Evolutionary conservation across 2,329 filamentous ascomycete species (phyloP).

Genomic region (Fusarium abutilonis): DNA sequence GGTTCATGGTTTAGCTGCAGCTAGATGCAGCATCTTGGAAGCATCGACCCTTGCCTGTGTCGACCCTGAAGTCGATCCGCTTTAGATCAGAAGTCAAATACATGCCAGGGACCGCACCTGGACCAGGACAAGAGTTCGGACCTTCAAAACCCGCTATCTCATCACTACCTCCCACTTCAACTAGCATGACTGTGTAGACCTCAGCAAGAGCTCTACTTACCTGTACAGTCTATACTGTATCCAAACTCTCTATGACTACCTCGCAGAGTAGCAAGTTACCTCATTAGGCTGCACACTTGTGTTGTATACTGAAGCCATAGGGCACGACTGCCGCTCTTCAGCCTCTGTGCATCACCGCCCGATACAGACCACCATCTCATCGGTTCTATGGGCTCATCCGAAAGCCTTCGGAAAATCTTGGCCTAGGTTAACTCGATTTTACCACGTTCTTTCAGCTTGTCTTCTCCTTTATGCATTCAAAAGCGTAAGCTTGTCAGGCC

Average conservation of each 20-base stretch:
- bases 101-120: slow-evolving; percentile 38
- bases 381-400: slow-evolving; percentile 12
- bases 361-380: slow-evolving; percentile 9
- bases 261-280: slow-evolving; percentile 1
- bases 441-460: slow-evolving; percentile 14
- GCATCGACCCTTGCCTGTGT: slow-evolving; percentile 38
- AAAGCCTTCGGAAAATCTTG: slow-evolving; percentile 5
- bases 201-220: background rate
- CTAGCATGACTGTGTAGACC: background rate
- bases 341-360: slow-evolving; percentile 20
- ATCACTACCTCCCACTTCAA: background rate
- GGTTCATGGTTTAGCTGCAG: slow-evolving; percentile 46
- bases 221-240: background rate
- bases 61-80: slow-evolving; percentile 42
- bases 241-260: slow-evolving; percentile 13
- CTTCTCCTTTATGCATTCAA: slow-evolving; percentile 1
- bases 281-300: slow-evolving; percentile 15
- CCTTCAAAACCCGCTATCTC: slow-evolving; percentile 11
- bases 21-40: slow-evolving; percentile 40
- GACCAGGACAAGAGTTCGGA: slow-evolving; percentile 13
- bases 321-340: slow-evolving; percentile 27
- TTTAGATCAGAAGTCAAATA: slow-evolving; percentile 42
- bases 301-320: slow-evolving; percentile 27
- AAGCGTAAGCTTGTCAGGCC: slow-evolving; percentile 4
- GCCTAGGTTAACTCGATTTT: slow-evolving; percentile 11